Evolutionary conservation across 371 early-diverging fungal genomes (phyloP), one percentile per base, ranked within the genome.

Genomic region (Apophysomyces ossiformis): DNA sequence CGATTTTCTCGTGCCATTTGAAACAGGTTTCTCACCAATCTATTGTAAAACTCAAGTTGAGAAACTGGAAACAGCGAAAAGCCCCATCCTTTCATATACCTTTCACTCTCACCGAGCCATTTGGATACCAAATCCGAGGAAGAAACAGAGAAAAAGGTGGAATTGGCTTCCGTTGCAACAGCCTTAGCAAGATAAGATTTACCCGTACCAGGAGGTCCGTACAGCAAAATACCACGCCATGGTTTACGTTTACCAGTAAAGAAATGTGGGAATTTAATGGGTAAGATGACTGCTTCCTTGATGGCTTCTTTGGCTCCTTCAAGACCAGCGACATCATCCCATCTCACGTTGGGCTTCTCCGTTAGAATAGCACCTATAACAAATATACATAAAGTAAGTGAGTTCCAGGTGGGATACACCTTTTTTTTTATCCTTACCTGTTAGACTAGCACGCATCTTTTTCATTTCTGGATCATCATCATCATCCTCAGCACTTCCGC

Each of bases 121-220:
- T 97, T 99, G 58, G 92, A 91, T 38, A 97, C 97, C 57, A 99
- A 84, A 80, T 97, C 97, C 1, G 98, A 95, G 0, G 97, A 96
- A 4, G 94, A 94, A 15, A 99, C 92, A 15, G 96, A 92, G 69
- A 97, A 96, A 76, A 99, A 99, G 12, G 98, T 96, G 1, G 97
- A 90, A 50, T 93, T 87, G 44, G 97, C 95, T 72, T 99, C 98
- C 2, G 97, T 97, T 1, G 99, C 98, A 11, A 99, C 95, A 0
- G 98, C 98, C 76, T 96, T 97, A 32, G 99, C 99, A 64, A 99
- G 85, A 69, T 93, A 95, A 12, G 99, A 94, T 84, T 99, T 98
- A 69, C 99, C 97, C 0, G 99, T 97, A 72, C 99, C 98, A 18
- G 99, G 99, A 37, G 98, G 98, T 4, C 99, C 99, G 78, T 99